A percentile compares a stretch with the other conserved stretches of the same genome.
These are phyloP conservation scores for Tylopilus sp. DNA, from an alignment of 768 basidiomycete genomes.

Conservation along the genomic window DNA sequence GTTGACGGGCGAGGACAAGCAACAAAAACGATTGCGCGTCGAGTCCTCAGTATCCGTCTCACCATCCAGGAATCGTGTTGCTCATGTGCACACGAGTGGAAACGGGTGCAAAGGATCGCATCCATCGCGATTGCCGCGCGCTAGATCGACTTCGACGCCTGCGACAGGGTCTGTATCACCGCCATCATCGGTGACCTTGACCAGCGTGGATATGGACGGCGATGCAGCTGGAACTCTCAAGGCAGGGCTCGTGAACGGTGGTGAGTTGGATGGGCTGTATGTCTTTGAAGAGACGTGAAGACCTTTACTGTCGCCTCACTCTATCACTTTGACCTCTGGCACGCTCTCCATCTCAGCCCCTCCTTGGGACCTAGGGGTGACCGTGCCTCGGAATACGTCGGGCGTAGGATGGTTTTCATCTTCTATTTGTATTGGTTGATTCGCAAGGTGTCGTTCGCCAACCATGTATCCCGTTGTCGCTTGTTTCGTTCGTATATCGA, in stretches of 20 bases:
- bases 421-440: neutral
- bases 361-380: conserved; percentile 5
- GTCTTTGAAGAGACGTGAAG: conserved; percentile 26
- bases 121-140: conserved; percentile 10
- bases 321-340: neutral
- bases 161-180: conserved; percentile 15
- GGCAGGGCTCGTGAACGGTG: conserved; percentile 29
- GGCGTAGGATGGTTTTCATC: neutral
- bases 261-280: conserved; percentile 31
- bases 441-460: conserved; percentile 1
- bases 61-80: conserved; percentile 2
- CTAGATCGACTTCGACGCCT: conserved; percentile 6
- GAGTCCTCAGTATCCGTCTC: conserved; percentile 10
- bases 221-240: conserved; percentile 19
- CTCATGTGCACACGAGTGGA: neutral
- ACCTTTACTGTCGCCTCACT: neutral
- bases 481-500: conserved; percentile 6
- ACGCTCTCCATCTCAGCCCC: conserved; percentile 2
- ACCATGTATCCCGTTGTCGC: conserved; percentile 7
- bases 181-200: conserved; percentile 20
- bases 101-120: neutral
- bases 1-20: conserved; percentile 16
- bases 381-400: neutral
- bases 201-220: conserved; percentile 17
- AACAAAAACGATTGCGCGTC: conserved; percentile 30